Evolutionary conservation across 2,329 filamentous ascomycete species (phyloP).

Genomic region (Hypomyces perniciosus): DNA sequence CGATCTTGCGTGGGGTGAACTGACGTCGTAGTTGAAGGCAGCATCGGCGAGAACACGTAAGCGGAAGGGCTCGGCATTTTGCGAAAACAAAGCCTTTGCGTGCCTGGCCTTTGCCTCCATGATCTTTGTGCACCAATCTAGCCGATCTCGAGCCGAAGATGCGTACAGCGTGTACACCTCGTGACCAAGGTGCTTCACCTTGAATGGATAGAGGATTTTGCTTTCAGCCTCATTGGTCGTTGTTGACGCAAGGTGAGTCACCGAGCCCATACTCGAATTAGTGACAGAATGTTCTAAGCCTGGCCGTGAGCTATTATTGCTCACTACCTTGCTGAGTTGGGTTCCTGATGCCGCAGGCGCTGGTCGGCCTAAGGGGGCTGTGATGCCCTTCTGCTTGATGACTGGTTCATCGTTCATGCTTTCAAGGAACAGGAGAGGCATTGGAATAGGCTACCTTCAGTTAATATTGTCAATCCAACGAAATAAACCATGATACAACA

Average conservation of each 20-base stretch:
- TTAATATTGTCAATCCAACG: conserved; percentile 19
- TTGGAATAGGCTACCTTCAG: conserved; percentile 68
- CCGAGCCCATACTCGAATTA: conserved; percentile 55
- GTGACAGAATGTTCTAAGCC: conserved; percentile 64
- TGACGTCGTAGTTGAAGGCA: conserved; percentile 74
- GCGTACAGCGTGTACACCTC: conserved; percentile 91
- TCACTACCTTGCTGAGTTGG: conserved; percentile 50
- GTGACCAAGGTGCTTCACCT: conserved; percentile 89
- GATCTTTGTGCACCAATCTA: conserved; percentile 91
- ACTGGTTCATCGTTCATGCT: conserved; percentile 89
- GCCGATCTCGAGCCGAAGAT: conserved; percentile 63
- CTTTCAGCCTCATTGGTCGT: conserved; percentile 65
- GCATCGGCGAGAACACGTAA: conserved; percentile 87
- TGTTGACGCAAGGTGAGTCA: conserved; percentile 32
- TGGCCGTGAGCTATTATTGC: conserved; percentile 48
- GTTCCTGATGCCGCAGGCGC: conserved; percentile 54
- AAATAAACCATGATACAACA: conserved; percentile 4
- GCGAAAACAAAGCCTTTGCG: conserved; percentile 77
- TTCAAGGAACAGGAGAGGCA: conserved; percentile 90
- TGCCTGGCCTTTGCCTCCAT: conserved; percentile 92
- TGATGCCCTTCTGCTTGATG: conserved; percentile 72
- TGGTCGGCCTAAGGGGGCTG: conserved; percentile 53
- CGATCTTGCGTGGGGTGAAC: conserved; percentile 53
- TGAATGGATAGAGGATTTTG: conserved; percentile 88
- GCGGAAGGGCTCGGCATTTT: conserved; percentile 94